Percentiles rank a stretch among this genome's conserved stretches.
Conservation (phyloP, 2,329 filamentous ascomycete genomes). For the Rhinocladiella similis region DNA sequence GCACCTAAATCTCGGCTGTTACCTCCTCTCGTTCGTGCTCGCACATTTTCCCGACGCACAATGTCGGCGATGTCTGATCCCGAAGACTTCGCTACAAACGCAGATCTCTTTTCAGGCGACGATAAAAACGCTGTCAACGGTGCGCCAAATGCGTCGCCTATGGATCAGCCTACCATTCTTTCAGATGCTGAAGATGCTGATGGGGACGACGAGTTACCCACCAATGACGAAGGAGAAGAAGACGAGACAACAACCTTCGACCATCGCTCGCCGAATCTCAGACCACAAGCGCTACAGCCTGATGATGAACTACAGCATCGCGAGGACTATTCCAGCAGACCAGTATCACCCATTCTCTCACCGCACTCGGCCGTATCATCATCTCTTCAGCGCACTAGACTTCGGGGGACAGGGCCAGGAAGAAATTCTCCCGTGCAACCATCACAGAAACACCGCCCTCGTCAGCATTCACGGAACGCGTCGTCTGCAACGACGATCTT, state of each 20-base stretch:
- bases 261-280: slow-evolving; percentile 2
- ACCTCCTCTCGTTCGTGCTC: slow-evolving; percentile 38
- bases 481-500: slow-evolving; percentile 85
- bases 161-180: slow-evolving; percentile 49
- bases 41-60: slow-evolving; percentile 52
- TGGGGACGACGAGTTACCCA: slow-evolving; percentile 85
- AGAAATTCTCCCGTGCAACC: slow-evolving; percentile 5
- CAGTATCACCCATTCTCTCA: not conserved
- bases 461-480: slow-evolving; percentile 67
- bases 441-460: slow-evolving; percentile 30
- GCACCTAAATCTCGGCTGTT: slow-evolving; percentile 47
- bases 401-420: not conserved
- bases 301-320: not conserved
- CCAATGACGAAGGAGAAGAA: slow-evolving; percentile 70
- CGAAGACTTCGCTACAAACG: slow-evolving; percentile 45
- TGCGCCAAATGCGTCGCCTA: slow-evolving; percentile 47
- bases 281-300: not conserved
- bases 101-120: slow-evolving; percentile 35
- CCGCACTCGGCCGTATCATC: not conserved
- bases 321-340: slow-evolving; percentile 12
- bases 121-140: slow-evolving; percentile 40
- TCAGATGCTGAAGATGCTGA: slow-evolving; percentile 67
- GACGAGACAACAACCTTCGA: slow-evolving; percentile 31
- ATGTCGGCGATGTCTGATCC: slow-evolving; percentile 60
- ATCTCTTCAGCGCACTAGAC: not conserved